Evolutionary conservation across 208 protist genomes (phyloP), one percentile per base, ranked within the genome.

Genomic region (Wallacemonas sp.): DNA sequence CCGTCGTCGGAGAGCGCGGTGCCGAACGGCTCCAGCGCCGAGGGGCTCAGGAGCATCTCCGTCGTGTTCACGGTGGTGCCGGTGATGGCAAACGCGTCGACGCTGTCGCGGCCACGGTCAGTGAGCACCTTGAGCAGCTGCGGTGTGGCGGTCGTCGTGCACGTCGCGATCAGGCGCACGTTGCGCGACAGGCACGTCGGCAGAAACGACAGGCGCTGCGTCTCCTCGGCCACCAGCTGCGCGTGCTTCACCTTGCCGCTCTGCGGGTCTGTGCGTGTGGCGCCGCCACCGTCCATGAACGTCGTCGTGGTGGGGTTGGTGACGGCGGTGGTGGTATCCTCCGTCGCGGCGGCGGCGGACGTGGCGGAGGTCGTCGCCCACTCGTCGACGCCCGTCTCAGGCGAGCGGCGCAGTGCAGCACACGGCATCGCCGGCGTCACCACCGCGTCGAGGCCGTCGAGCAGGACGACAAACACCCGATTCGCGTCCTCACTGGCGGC

Each of bases 401-500:
- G 41, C 2, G 68, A 67, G 26, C 64, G 64, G 36, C 84, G 73
- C 31, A 94, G 69, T 25, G 78, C 81, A 1, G 36, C 50, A 46
- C 88, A 94, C 12, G 88, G 88, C 39, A 45, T 59, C n/a, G 84
- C 73, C 12, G 70, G 59, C 25, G 49, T 45, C 39, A 59, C 49
- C 18, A 92, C 61, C 12, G 22, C 59, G 28, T 92, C 85, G 22
- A 94, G 44, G n/a, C 83, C 88, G 44, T 94, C 88, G 23, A 90
- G 25, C 59, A 90, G 16, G 0, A 92, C 76, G 18, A 90, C 77
- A 18, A 81, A 78, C 23, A 81, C 65, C 52, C 76, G 49, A 16
- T 25, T 63, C 12, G 70, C 39, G 28, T 65, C 50, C 54, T 61
- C 33, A 16, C 11, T 22, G 36, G 36, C 36, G 36, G 36, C 14